Evolutionary conservation across 1,284 basidiomycete species (phyloP).

Genomic region (Malassezia vespertilionis): DNA sequence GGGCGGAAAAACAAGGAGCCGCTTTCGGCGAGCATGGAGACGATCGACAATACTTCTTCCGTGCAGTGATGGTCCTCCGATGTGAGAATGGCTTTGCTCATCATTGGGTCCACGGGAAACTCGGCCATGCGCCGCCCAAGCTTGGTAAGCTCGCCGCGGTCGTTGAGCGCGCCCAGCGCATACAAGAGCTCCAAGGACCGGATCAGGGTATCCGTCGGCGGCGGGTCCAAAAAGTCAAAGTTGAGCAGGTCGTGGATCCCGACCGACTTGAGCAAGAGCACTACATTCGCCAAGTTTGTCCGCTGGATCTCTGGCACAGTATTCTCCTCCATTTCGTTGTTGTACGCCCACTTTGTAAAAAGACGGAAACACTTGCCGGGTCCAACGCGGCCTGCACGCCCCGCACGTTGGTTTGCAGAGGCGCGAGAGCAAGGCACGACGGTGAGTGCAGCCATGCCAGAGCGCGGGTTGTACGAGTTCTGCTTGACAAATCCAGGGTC

Average conservation of each 20-base stretch:
- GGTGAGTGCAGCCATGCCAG: conserved; percentile 43
- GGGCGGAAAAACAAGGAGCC: conserved; percentile 83
- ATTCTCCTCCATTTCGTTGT: conserved; percentile 56
- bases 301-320: conserved; percentile 56
- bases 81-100: conserved; percentile 89
- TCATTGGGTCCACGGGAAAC: conserved; percentile 95
- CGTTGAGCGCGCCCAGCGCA: conserved; percentile 88
- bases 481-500: conserved; percentile 48
- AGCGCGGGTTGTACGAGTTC: conserved; percentile 46
- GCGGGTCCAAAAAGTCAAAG: conserved; percentile 58
- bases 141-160: conserved; percentile 88
- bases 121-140: conserved; percentile 94
- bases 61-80: conserved; percentile 91
- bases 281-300: conserved; percentile 53
- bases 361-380: conserved; percentile 93
- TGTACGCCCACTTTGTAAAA: conserved; percentile 59
- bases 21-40: conserved; percentile 92
- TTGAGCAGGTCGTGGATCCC: conserved; percentile 58
- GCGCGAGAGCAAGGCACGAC: conserved; percentile 70
- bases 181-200: conserved; percentile 85
- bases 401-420: conserved; percentile 90
- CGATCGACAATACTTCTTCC: conserved; percentile 92
- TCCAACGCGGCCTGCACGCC: conserved; percentile 90
- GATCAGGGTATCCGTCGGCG: conserved; percentile 93
- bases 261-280: conserved; percentile 56